Base-by-base conservation (phyloP, 2,329 filamentous ascomycete genomes). In the Paracoccidioides brasiliensis region DNA sequence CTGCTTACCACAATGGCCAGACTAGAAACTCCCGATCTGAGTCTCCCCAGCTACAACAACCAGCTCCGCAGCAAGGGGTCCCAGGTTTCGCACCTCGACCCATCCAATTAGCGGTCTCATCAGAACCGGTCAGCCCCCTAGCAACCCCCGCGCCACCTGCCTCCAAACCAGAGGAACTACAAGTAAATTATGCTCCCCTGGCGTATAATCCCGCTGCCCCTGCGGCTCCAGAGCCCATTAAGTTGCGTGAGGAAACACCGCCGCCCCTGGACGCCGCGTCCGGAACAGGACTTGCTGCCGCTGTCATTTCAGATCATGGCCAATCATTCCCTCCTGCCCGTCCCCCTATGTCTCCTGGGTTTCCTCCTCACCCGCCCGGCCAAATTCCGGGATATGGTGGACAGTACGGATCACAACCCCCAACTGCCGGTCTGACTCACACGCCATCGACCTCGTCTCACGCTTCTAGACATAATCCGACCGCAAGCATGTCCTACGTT, bases 161-260 rank as follows among this genome's bases (percentile, higher is more conserved):
- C 9, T 52, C 54, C n/a, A 52, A 46, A 8, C 53, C 14, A 28
- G 60, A 65, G 48, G 62, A 64, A 58, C 59, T 65, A 37, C 60
- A 67, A 46, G 64, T 67, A 41, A 69, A 65, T 60, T 77, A 73
- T 57, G 67, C 75, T 2, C 79, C 80, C 3, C 72, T 82, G 58
- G 78, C 80, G n/a, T 85, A 85, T 64, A 84, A 84, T 60, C 82
- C 82, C 14, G 81, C 82, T 8, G 81, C 82, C 4, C 82, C 82
- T 28, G 74, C 80, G n/a, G 81, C 80, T 0, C 82, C 82, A 5
- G 82, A 85, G 63, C 80, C 80, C 2, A 82, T 84, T 53, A 74
- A 78, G 44, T 77, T 82, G 62, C 77, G 82, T n/a, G 81, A 84
- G 66, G 83, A 83, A 70, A 84, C 82, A 3, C 82, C 82, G 2